Base-by-base conservation (phyloP, 306 rosid species). In the Quercus berberidifolia region DNA sequence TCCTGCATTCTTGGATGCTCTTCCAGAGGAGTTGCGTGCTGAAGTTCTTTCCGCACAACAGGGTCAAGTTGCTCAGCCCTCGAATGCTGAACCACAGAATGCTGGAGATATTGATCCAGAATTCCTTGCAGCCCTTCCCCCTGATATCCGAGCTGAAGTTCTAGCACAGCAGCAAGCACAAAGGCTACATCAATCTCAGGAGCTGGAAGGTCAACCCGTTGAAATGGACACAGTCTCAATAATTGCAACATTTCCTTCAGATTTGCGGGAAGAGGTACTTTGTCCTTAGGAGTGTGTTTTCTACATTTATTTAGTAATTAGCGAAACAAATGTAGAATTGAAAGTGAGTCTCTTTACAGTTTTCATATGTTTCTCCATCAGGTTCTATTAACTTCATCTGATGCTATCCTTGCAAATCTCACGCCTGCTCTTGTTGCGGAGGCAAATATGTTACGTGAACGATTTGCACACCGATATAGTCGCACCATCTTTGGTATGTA, bases 381-480 rank as follows among this genome's bases (percentile, higher is more conserved):
- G 98, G 98, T 94, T 88, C 93, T 94, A 46, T 86, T 94, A 79
- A 94, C 98, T 38, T 94, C 98, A 57, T 94, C 98, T 74, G 98
- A 94, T 85, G 97, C 97, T 28, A 86, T 94, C 80, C 97, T 94
- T 74, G 94, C 97, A 69, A 92, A 92, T 81, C 98, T 94, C 78
- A 94, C 98, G 0, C 98, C 98, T 62, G 98, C 98, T 43, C 97
- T 94, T 87, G 96, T 94, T 69, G 97, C 98, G 41, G 98, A 94
- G 93, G 98, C 98, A 78, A 92, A 89, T 77, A 85, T 94, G 93
- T 84, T 94, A 80, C 90, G 98, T 65, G 98, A 94, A 88, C 90
- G 98, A 87, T 93, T 92, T 85, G 98, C 98, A 52, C 94, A 91
- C 85, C 90, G 98, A 52, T 92, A 92, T 81, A 94, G 91, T 76